phyloP scores from a whole-genome alignment of 768 basidiomycete species.

The Ramaria rubella region DNA sequence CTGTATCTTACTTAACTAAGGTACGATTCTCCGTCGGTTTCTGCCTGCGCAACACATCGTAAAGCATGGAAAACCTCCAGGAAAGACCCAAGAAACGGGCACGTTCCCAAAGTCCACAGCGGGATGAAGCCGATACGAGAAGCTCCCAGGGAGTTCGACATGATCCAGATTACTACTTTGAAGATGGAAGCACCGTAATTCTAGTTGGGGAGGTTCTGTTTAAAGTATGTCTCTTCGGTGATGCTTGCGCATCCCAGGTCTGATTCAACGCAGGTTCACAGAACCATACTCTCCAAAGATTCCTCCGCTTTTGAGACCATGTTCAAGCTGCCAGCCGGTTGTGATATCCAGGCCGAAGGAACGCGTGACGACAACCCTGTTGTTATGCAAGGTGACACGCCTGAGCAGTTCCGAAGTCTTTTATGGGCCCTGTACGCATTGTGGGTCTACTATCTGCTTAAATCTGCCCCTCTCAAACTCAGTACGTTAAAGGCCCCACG shows the following conservation, averaged over 20 bases:
- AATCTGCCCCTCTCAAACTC: background rate
- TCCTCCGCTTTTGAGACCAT: slow-evolving; percentile 57
- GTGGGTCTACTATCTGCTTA: slow-evolving; percentile 34
- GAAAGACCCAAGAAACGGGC: too few species aligned
- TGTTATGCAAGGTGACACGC: slow-evolving; percentile 52
- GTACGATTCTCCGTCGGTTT: too few species aligned
- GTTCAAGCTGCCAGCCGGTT: slow-evolving; percentile 62
- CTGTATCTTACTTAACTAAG: too few species aligned
- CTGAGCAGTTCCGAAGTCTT: slow-evolving; percentile 63
- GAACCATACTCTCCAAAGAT: slow-evolving; percentile 45
- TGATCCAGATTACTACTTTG: slow-evolving; percentile 49
- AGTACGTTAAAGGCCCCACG: slow-evolving; percentile 47
- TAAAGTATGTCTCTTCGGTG: slow-evolving; percentile 40
- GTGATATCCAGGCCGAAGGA: slow-evolving; percentile 42
- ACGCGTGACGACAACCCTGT: slow-evolving; percentile 60
- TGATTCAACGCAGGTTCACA: slow-evolving; percentile 7
- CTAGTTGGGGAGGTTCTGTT: slow-evolving; percentile 59
- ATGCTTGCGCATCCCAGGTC: background rate
- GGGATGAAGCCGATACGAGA: too few species aligned
- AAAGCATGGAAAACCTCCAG: too few species aligned
- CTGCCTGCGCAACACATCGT: too few species aligned
- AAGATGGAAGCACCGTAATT: slow-evolving; percentile 63
- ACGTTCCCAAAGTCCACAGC: too few species aligned
- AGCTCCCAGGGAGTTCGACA: too few species aligned
- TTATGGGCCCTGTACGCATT: slow-evolving; percentile 72